phyloP scores from a whole-genome alignment of 2,329 filamentous ascomycete species.

The Chrysoporthe cubensis region DNA sequence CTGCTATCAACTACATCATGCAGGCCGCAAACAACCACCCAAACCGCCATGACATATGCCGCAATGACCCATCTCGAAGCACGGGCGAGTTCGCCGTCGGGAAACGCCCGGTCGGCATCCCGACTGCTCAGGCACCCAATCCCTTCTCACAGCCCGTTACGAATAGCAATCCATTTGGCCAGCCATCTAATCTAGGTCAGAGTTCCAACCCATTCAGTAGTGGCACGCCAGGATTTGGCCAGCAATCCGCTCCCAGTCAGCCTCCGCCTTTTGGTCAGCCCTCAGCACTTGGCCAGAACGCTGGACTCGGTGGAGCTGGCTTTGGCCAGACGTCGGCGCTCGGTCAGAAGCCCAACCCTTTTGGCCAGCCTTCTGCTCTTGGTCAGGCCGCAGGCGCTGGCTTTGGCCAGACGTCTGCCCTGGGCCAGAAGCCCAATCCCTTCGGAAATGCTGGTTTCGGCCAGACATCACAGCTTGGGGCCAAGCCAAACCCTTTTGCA shows the following conservation, averaged over 20 bases:
- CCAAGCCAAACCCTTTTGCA: conserved; percentile 38
- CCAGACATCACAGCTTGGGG: conserved; percentile 41
- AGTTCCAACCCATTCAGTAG: conserved; percentile 46
- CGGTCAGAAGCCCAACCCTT: conserved; percentile 41
- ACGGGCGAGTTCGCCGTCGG: conserved; percentile 51
- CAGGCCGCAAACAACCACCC: conserved; percentile 71
- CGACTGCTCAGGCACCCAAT: neutral
- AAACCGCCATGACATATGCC: conserved; percentile 71
- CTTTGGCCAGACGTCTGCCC: conserved; percentile 43
- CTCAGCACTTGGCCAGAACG: conserved; percentile 35
- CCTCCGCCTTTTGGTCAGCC: conserved; percentile 43
- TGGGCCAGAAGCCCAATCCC: conserved; percentile 38
- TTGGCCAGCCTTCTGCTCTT: conserved; percentile 40
- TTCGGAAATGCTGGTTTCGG: conserved; percentile 42
- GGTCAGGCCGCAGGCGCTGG: conserved; percentile 42
- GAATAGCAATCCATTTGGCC: conserved; percentile 42
- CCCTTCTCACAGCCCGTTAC: conserved; percentile 42
- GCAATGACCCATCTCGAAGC: conserved; percentile 46
- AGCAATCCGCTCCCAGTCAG: conserved; percentile 23
- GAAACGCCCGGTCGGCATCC: conserved; percentile 35
- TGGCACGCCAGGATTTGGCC: conserved; percentile 29
- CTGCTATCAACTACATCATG: conserved; percentile 72
- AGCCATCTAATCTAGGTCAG: conserved; percentile 43
- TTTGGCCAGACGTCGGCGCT: conserved; percentile 47
- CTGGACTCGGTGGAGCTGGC: conserved; percentile 29